These are phyloP conservation scores for Suillus spraguei DNA, from an alignment of 768 basidiomycete species.

Conservation along the genomic window DNA sequence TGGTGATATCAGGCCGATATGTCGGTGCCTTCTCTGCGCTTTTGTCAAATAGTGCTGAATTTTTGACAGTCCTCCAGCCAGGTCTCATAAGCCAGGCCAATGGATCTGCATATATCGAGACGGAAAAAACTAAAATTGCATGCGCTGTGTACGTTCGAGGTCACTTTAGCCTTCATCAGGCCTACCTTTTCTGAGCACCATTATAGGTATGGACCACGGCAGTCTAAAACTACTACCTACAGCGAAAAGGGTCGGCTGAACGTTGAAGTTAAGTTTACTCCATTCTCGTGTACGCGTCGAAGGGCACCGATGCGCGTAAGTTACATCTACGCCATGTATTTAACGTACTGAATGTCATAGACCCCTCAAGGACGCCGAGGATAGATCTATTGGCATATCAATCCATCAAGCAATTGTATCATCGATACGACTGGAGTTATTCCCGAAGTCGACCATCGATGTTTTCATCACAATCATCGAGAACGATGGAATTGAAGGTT, in stretches of 20 bases:
- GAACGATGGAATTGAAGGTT: slow-evolving; percentile 88
- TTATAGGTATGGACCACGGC: slow-evolving; percentile 79
- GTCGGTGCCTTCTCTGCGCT: slow-evolving; percentile 40
- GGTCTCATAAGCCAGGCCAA: slow-evolving; percentile 93
- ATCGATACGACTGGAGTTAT: slow-evolving; percentile 80
- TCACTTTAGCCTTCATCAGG: slow-evolving; percentile 12
- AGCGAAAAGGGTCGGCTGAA: slow-evolving; percentile 88
- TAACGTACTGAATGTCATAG: slow-evolving; percentile 13
- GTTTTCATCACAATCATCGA: slow-evolving; percentile 89
- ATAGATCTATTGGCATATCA: slow-evolving; percentile 78
- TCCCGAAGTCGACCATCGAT: slow-evolving; percentile 96
- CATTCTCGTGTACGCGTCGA: slow-evolving; percentile 81
- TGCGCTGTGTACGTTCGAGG: slow-evolving; percentile 82
- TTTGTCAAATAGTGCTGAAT: slow-evolving; percentile 14
- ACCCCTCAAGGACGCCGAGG: slow-evolving; percentile 85
- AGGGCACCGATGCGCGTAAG: slow-evolving; percentile 86
- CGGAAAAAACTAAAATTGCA: slow-evolving; percentile 88
- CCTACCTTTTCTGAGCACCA: slow-evolving; percentile 3
- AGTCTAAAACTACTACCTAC: slow-evolving; percentile 78
- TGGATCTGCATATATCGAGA: slow-evolving; percentile 97
- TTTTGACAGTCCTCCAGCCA: slow-evolving; percentile 74
- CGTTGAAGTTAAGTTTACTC: slow-evolving; percentile 96
- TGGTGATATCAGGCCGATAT: slow-evolving; percentile 82
- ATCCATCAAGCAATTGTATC: slow-evolving; percentile 87
- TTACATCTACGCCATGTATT: slow-evolving; percentile 6